Evolutionary conservation across 1,284 basidiomycete species (phyloP).

Genomic region (Ceratobasidium sp.): DNA sequence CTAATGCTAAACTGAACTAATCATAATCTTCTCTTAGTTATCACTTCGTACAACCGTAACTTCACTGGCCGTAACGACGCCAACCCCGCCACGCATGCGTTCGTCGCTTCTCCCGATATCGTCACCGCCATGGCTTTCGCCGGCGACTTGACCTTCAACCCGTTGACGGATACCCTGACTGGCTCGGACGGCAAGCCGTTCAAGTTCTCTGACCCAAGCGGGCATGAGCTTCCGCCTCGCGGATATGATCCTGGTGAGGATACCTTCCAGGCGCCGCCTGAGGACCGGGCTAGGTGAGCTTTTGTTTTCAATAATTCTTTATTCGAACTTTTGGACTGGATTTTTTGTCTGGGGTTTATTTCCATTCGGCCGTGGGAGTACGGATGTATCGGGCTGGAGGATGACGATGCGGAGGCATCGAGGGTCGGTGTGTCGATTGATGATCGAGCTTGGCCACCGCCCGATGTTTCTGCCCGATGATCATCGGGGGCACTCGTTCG

Average conservation of each 20-base stretch:
- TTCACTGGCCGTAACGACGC: slow-evolving; percentile 99
- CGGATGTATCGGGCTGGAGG: neutral
- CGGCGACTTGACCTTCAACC: slow-evolving; percentile 96
- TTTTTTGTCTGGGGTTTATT: neutral
- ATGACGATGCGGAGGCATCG: neutral
- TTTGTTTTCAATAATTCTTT: neutral
- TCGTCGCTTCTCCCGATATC: slow-evolving; percentile 97
- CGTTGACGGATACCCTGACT: slow-evolving; percentile 88
- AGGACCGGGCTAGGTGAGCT: slow-evolving; percentile 68
- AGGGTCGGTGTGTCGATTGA: slow-evolving; percentile 4
- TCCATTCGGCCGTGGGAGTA: neutral
- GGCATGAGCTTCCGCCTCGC: slow-evolving; percentile 90
- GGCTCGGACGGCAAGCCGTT: slow-evolving; percentile 96
- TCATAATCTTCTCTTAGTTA: slow-evolving; percentile 63
- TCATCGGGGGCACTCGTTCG: neutral
- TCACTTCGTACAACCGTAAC: slow-evolving; percentile 99
- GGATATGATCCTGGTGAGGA: slow-evolving; percentile 98
- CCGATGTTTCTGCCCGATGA: too few species aligned
- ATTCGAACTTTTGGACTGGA: neutral
- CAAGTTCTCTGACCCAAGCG: slow-evolving; percentile 92
- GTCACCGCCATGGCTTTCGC: slow-evolving; percentile 98
- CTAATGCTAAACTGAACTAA: neutral
- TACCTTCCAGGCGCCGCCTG: slow-evolving; percentile 96
- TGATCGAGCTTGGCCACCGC: slow-evolving; percentile 10
- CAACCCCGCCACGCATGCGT: slow-evolving; percentile 98